These are phyloP conservation scores for Panellus pusillus DNA, from an alignment of 768 basidiomycete species.

Conservation along the genomic window DNA sequence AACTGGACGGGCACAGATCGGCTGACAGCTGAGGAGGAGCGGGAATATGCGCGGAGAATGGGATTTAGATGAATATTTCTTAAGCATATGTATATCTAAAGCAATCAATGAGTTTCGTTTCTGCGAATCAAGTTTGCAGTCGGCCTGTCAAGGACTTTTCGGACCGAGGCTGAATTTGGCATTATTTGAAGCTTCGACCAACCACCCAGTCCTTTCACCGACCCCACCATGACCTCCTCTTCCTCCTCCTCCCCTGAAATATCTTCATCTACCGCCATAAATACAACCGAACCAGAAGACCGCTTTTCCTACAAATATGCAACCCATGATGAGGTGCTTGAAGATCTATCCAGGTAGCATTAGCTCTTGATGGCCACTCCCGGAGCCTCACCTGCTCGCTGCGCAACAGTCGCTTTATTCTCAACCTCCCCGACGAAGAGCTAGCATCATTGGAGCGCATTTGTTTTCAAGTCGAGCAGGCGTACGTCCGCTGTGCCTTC, in stretches of 20 bases:
- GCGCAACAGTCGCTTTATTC: conserved; percentile 78
- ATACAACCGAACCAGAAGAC: conserved; percentile 32
- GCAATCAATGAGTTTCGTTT: too few relatives aligned
- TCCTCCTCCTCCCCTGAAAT: conserved; percentile 81
- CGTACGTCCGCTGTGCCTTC: conserved; percentile 55
- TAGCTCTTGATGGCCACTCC: conserved; percentile 8
- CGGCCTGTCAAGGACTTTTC: neutral
- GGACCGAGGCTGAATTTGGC: conserved; percentile 22
- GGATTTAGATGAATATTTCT: conserved; percentile 51
- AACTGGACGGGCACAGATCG: conserved; percentile 96
- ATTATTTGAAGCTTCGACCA: conserved; percentile 26
- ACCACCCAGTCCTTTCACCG: conserved; percentile 3
- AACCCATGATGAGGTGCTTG: conserved; percentile 82
- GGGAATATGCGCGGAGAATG: conserved; percentile 88
- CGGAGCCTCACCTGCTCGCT: conserved; percentile 14
- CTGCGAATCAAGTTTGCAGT: too few relatives aligned
- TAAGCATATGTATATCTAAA: neutral
- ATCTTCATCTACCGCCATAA: conserved; percentile 38
- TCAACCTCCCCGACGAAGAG: conserved; percentile 95
- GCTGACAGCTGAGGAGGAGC: conserved; percentile 80
- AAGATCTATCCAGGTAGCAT: conserved; percentile 81
- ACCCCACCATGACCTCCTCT: conserved; percentile 65
- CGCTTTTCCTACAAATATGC: conserved; percentile 68
- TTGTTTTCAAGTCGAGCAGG: conserved; percentile 99
- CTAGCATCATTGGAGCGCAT: conserved; percentile 88